Evolutionary conservation across 306 rosid genomes (phyloP).

Genomic region (Acacia acuminata): DNA sequence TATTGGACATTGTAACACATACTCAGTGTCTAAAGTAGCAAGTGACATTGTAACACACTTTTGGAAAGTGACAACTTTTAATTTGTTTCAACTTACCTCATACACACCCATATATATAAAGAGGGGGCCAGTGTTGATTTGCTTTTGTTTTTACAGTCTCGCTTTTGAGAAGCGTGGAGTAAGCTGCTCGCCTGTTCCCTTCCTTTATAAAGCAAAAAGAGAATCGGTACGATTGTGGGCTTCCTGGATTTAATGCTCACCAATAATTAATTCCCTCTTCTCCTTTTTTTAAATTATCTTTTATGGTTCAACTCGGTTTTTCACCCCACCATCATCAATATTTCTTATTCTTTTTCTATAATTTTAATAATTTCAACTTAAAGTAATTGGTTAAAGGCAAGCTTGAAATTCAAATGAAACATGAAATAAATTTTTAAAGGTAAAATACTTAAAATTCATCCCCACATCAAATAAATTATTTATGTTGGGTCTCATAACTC

Average conservation of each 20-base stretch:
- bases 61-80: too few relatives aligned
- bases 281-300: too few relatives aligned
- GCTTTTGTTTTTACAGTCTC: not conserved
- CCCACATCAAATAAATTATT: too few relatives aligned
- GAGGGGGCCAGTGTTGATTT: too few relatives aligned
- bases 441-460: too few relatives aligned
- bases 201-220: not conserved
- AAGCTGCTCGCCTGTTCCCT: not conserved
- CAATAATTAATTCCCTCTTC: not conserved
- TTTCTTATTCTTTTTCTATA: too few relatives aligned
- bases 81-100: too few relatives aligned
- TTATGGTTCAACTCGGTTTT: not conserved
- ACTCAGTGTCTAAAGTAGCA: too few relatives aligned
- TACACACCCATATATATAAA: too few relatives aligned
- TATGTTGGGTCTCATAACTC: too few relatives aligned
- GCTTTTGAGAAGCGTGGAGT: not conserved
- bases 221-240: not conserved
- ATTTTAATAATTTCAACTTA: not conserved
- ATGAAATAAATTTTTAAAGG: not conserved
- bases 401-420: not conserved
- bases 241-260: not conserved
- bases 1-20: too few relatives aligned
- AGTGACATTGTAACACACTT: too few relatives aligned
- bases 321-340: not conserved
- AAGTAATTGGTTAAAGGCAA: not conserved